These are phyloP conservation scores for Neurospora sp. DNA, from an alignment of 495 filamentous ascomycete species.

Conservation along the genomic window DNA sequence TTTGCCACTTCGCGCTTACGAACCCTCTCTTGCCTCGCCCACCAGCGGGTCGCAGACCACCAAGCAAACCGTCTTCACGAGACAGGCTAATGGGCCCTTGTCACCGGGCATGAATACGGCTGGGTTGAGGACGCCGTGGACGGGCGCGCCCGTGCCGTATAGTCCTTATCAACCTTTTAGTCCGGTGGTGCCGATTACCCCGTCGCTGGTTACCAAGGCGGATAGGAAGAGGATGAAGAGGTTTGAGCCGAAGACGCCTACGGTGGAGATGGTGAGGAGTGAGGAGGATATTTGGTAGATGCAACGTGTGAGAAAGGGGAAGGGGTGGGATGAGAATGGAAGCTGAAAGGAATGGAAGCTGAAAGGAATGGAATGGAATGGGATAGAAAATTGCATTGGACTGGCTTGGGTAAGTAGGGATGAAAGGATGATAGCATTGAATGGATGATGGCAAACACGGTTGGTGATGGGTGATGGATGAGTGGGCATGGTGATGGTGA, in stretches of 20 bases:
- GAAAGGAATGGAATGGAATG: too few species aligned
- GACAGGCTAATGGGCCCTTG: constrained; percentile 37
- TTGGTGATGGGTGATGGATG: background rate
- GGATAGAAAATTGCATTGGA: too few species aligned
- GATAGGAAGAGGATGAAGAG: constrained; percentile 61
- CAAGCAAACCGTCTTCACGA: constrained; percentile 71
- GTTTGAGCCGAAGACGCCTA: constrained; percentile 46
- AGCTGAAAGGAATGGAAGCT: background rate
- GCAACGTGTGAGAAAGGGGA: background rate
- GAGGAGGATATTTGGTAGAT: constrained; percentile 45
- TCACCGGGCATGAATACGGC: constrained; percentile 23
- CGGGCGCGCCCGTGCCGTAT: constrained; percentile 70
- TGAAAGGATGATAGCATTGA: background rate
- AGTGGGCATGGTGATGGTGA: background rate
- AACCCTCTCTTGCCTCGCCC: constrained; percentile 44
- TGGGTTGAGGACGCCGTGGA: constrained; percentile 52
- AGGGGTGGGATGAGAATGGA: background rate
- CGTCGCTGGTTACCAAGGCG: constrained; percentile 61
- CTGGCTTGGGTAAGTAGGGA: background rate
- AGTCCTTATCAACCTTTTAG: constrained; percentile 88
- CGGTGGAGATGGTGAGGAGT: constrained; percentile 42
- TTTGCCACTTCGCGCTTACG: constrained; percentile 53
- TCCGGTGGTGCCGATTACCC: constrained; percentile 79
- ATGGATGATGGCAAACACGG: too few species aligned
- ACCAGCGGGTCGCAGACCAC: constrained; percentile 38